Conservation (phyloP, 371 early-diverging fungal species). For the Lichtheimia ramosa region DNA sequence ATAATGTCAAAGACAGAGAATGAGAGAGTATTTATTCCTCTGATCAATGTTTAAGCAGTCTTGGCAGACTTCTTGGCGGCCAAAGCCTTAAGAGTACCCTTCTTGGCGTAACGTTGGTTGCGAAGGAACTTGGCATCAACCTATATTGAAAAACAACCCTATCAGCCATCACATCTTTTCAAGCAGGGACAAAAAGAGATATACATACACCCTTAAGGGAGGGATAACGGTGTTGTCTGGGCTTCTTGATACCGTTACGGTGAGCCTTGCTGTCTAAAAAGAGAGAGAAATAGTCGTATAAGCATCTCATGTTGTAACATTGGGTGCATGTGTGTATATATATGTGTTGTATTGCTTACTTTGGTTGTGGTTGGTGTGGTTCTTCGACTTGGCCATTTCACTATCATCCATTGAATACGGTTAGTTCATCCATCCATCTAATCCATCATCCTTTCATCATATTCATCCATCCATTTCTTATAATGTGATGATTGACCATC, state of each 20-base stretch:
- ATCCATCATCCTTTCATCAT: slow-evolving; percentile 10
- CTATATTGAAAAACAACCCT: slow-evolving; percentile 24
- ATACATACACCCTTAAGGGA: slow-evolving; percentile 89
- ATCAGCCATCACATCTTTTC: background rate
- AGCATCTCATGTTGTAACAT: background rate
- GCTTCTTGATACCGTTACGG: slow-evolving; percentile 98
- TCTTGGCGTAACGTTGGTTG: slow-evolving; percentile 97
- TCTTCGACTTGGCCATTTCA: slow-evolving; percentile 96
- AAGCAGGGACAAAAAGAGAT: too few relatives aligned
- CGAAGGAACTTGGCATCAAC: slow-evolving; percentile 97
- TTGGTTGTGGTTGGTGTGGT: slow-evolving; percentile 99
- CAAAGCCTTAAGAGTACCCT: slow-evolving; percentile 57
- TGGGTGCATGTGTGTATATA: background rate
- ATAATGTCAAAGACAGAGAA: too few relatives aligned
- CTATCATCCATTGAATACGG: slow-evolving; percentile 9
- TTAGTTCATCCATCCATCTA: slow-evolving; percentile 20
- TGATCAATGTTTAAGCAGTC: background rate
- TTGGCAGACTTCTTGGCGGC: slow-evolving; percentile 23
- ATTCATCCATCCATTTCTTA: slow-evolving; percentile 7
- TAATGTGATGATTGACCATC: background rate
- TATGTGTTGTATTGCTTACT: slow-evolving; percentile 46
- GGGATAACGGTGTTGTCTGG: slow-evolving; percentile 81
- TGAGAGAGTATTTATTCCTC: background rate
- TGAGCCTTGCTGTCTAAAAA: slow-evolving; percentile 93
- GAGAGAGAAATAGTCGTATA: background rate